Evolutionary conservation across 495 filamentous ascomycete genomes (phyloP), one percentile per base, ranked within the genome.

Genomic region (Clohesyomyces aquaticus): DNA sequence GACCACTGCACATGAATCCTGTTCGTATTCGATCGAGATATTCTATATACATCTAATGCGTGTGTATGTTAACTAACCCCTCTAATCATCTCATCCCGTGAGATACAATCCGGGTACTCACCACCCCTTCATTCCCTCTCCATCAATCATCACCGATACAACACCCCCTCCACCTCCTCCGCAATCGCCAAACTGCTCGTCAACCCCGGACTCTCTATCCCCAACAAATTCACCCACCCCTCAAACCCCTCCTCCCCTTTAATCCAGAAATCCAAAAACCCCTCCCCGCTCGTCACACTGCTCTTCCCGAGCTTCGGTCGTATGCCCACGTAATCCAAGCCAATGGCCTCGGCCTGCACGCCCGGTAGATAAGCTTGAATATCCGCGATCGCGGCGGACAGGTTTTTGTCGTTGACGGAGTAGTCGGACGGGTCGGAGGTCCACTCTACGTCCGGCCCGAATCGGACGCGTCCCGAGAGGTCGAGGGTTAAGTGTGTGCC

Each of bases 361-460:
- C 74, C 77, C 0, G 94, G 94, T 27, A 98, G 76, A 73, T 96
- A 98, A 9, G 82, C 79, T 69, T 81, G 76, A 52, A 98, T 96
- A 74, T 88, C 90, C 16, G 78, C 76, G 0, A 93, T 69, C 0
- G 93, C 91, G 54, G 83, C 78, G n/a, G 73, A 64, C 53, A 96
- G 75, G 1, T 89, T 77, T n/a, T 77, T 76, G 42, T 77, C 74
- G 65, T 79, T 83, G 19, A 83, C 78, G 9, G 82, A 80, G 38
- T 85, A 76, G 65, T 88, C 85, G 25, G 67, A 75, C 0, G 88
- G 82, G 38, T 84, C 81, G 43, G 84, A 79, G 0, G 95, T 85
- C 94, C 95, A 98, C 74, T 98, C 92, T 12, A 97, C 90, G 70
- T 98, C 94, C 0, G 94, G 94, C 0, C 94, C 94, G 72, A 98